A percentile compares a stretch with the other conserved stretches of the same genome.
Conservation (phyloP, 2,329 filamentous ascomycete species). For the Tolypocladium cylindrosporum region DNA sequence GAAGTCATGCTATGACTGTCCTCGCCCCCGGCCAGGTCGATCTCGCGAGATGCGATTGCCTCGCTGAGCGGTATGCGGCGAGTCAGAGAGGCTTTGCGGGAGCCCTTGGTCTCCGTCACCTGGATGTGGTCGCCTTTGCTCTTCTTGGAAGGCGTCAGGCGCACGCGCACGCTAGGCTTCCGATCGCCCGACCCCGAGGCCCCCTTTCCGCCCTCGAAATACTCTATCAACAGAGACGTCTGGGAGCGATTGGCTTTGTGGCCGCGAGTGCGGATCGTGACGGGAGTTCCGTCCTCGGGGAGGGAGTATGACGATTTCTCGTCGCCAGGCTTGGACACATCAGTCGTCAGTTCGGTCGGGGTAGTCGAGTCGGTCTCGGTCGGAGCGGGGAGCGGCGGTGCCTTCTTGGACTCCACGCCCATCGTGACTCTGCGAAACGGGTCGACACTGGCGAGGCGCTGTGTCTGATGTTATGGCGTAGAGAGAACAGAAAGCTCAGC, state of each 20-base stretch:
- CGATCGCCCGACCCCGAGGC: constrained; percentile 48
- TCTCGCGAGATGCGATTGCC: constrained; percentile 27
- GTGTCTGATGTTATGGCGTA: background rate
- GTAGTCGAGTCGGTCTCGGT: constrained; percentile 61
- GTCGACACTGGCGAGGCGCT: background rate
- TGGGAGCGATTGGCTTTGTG: constrained; percentile 57
- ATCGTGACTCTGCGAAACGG: constrained; percentile 28
- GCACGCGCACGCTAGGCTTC: constrained; percentile 70
- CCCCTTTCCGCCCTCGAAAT: constrained; percentile 74
- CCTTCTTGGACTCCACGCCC: constrained; percentile 45
- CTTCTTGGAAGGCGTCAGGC: constrained; percentile 70
- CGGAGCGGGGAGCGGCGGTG: constrained; percentile 65
- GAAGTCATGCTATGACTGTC: constrained; percentile 62
- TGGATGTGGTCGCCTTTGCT: constrained; percentile 67
- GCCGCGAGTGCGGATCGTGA: constrained; percentile 77
- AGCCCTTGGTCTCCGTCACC: constrained; percentile 70
- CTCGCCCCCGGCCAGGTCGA: constrained; percentile 37
- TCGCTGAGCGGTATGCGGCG: constrained; percentile 44
- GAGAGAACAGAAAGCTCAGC: background rate
- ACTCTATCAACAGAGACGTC: constrained; percentile 88
- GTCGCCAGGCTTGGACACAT: constrained; percentile 58
- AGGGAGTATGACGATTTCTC: constrained; percentile 69
- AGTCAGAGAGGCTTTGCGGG: constrained; percentile 53
- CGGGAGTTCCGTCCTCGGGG: constrained; percentile 78
- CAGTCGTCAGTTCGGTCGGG: constrained; percentile 52